Percentiles rank a stretch among this genome's conserved stretches.
These are phyloP conservation scores for Volvariella volvacea DNA, from an alignment of 1,284 basidiomycete species.

Conservation along the genomic window DNA sequence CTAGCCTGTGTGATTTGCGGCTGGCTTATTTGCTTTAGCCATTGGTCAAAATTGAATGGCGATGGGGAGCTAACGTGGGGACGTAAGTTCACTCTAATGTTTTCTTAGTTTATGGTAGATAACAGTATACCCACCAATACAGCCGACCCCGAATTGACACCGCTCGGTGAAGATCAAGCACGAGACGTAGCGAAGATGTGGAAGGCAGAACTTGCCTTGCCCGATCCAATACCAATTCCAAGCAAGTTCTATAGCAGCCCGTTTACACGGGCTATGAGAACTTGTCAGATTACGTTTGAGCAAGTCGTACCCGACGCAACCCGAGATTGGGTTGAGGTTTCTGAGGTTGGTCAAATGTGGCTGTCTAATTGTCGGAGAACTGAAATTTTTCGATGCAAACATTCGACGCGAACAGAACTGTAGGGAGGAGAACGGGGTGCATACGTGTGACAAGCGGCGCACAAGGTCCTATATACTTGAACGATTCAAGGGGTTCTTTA, in stretches of 20 bases:
- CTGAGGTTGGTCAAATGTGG: constrained; percentile 44
- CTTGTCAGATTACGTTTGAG: constrained; percentile 59
- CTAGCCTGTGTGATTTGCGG: too few relatives aligned
- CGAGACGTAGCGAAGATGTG: constrained; percentile 46
- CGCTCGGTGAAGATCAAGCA: constrained; percentile 62
- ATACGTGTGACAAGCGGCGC: constrained; percentile 69
- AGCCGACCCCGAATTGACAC: constrained; percentile 76
- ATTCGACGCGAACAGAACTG: constrained; percentile 38
- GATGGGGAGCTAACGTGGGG: constrained; percentile 77
- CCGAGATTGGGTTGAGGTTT: constrained; percentile 26
- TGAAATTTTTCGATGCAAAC: neutral
- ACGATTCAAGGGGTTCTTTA: constrained; percentile 53
- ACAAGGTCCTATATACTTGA: constrained; percentile 45
- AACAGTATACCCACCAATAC: too few relatives aligned
- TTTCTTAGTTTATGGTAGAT: too few relatives aligned
- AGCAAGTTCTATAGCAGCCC: constrained; percentile 66
- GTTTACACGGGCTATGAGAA: constrained; percentile 65
- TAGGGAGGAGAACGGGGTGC: constrained; percentile 63
- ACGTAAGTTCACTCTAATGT: constrained; percentile 45
- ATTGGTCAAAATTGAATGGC: constrained; percentile 66
- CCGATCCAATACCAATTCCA: constrained; percentile 47
- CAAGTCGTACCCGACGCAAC: constrained; percentile 24
- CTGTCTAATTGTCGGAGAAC: too few relatives aligned
- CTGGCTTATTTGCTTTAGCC: constrained; percentile 31
- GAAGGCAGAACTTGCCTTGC: constrained; percentile 44